phyloP scores from a whole-genome alignment of 495 filamentous ascomycete species.

The Bacidia rubella region DNA sequence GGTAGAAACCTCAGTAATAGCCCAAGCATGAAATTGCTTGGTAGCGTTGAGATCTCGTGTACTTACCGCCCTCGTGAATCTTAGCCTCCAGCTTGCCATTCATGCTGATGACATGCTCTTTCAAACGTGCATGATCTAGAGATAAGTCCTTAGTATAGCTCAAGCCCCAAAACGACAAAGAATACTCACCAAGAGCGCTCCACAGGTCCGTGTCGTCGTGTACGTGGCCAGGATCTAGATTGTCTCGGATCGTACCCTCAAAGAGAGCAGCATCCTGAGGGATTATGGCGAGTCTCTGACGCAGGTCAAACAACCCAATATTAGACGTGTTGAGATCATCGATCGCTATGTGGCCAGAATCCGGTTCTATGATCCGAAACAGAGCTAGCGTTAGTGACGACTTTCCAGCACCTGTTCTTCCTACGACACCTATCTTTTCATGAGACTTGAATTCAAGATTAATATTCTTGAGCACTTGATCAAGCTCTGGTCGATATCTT shows the following conservation, averaged over 20 bases:
- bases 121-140: conserved; percentile 82
- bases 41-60: no score
- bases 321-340: conserved; percentile 78
- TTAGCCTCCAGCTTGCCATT: conserved; percentile 76
- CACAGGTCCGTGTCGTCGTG: conserved; percentile 97
- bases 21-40: neutral
- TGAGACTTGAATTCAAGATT: conserved; percentile 82
- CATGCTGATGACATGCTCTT: conserved; percentile 83
- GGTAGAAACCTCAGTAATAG: neutral
- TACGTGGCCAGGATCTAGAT: conserved; percentile 86
- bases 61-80: conserved; percentile 86
- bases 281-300: conserved; percentile 89
- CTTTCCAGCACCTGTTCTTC: conserved; percentile 92
- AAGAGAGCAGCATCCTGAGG: conserved; percentile 97
- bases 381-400: conserved; percentile 86
- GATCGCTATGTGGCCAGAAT: conserved; percentile 67
- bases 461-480: conserved; percentile 86
- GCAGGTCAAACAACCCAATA: conserved; percentile 80
- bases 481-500: conserved; percentile 75
- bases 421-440: conserved; percentile 97
- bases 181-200: conserved; percentile 78
- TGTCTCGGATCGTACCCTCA: conserved; percentile 89
- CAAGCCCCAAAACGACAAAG: no score
- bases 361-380: conserved; percentile 90
- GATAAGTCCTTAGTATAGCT: no score